Percentiles rank a stretch among this genome's conserved stretches.
Conservation (phyloP, 371 early-diverging fungal species). For the Mortierella sp. region DNA sequence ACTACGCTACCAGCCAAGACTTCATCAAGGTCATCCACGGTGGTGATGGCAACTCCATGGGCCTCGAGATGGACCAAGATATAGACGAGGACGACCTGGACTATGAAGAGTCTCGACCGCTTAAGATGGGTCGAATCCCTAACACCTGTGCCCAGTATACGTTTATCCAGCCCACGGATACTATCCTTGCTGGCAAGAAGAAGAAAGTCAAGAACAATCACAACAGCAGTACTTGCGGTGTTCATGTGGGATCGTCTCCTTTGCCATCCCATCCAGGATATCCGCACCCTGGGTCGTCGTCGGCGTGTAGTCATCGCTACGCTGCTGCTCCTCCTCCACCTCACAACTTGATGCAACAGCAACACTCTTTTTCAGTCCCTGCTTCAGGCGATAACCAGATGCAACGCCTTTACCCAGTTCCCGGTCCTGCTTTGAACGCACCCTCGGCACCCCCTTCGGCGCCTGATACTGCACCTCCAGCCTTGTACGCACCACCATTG, state of each 20-base stretch:
- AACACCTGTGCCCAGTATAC: constrained; percentile 39
- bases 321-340: not conserved
- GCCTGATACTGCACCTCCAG: not conserved
- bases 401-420: not conserved
- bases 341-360: not conserved
- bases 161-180: constrained; percentile 39
- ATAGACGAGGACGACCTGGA: constrained; percentile 43
- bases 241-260: not conserved
- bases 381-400: not conserved
- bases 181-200: constrained; percentile 11
- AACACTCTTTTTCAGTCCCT: not conserved
- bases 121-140: constrained; percentile 43
- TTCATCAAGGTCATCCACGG: not conserved
- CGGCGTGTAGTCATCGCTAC: not conserved
- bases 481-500: not conserved
- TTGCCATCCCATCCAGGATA: not conserved
- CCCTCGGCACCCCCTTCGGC: constrained; percentile 2
- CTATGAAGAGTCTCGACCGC: constrained; percentile 46
- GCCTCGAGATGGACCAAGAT: constrained; percentile 17
- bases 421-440: not conserved
- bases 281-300: not conserved
- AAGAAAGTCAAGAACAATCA: not conserved
- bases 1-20: not conserved
- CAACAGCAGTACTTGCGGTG: not conserved
- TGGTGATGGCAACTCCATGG: not conserved